These are phyloP conservation scores for Sordaria brevicollis DNA, from an alignment of 495 filamentous ascomycete genomes.

Conservation along the genomic window DNA sequence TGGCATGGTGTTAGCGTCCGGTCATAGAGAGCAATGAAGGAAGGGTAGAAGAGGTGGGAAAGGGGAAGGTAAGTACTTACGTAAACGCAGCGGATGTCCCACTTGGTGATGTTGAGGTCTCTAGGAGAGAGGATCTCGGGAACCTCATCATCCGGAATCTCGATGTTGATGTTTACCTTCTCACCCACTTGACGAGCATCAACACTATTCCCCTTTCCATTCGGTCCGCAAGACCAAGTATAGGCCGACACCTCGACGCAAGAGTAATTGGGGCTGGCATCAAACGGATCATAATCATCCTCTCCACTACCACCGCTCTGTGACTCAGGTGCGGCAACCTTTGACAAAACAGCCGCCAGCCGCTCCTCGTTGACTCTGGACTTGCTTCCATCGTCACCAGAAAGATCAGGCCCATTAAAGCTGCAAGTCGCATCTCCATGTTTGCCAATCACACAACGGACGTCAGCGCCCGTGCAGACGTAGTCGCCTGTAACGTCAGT, in stretches of 20 bases:
- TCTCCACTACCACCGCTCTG: too few species aligned
- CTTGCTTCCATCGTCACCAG: background rate
- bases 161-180: background rate
- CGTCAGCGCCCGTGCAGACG: background rate
- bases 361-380: background rate
- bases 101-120: too few species aligned
- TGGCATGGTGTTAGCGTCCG: too few species aligned
- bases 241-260: background rate
- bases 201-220: background rate
- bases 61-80: too few species aligned
- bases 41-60: too few species aligned
- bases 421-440: background rate
- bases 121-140: too few species aligned
- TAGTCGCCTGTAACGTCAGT: background rate
- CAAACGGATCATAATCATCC: background rate
- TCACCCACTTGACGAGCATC: background rate
- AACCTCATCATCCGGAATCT: background rate
- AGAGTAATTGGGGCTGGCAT: background rate
- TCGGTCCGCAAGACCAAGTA: background rate
- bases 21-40: too few species aligned
- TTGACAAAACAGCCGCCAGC: background rate
- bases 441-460: background rate
- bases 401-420: background rate
- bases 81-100: too few species aligned
- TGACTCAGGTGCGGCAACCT: background rate